A percentile compares a stretch with the other conserved stretches of the same genome.
Evolutionary conservation across 2,329 filamentous ascomycete species (phyloP).

Genomic region (Furcasterigmium furcatum): DNA sequence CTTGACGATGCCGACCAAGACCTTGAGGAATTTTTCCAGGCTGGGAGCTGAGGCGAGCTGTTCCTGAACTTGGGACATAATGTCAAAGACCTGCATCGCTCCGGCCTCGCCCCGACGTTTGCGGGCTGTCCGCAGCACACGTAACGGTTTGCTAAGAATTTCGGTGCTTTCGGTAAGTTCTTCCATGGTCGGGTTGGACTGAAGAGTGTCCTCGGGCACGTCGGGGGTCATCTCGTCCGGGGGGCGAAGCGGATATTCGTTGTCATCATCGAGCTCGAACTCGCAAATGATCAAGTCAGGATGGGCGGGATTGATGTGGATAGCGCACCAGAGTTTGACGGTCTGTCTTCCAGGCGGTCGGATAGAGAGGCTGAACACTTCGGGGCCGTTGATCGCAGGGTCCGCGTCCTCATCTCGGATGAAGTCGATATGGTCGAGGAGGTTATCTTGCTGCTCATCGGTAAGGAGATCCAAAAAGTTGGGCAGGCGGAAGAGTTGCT

Average conservation of each 20-base stretch:
- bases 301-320: slow-evolving; percentile 70
- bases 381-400: slow-evolving; percentile 71
- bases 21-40: slow-evolving; percentile 72
- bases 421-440: slow-evolving; percentile 85
- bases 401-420: slow-evolving; percentile 80
- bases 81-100: slow-evolving; percentile 87
- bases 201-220: slow-evolving; percentile 69
- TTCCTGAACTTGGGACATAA: slow-evolving; percentile 89
- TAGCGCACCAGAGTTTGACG: slow-evolving; percentile 81
- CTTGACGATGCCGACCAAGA: slow-evolving; percentile 81
- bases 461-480: slow-evolving; percentile 82
- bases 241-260: slow-evolving; percentile 63
- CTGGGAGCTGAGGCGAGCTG: slow-evolving; percentile 72
- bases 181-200: slow-evolving; percentile 68
- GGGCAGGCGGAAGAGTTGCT: slow-evolving; percentile 68
- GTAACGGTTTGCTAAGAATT: slow-evolving; percentile 71
- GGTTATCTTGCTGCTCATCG: slow-evolving; percentile 79
- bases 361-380: slow-evolving; percentile 79
- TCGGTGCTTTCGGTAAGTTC: slow-evolving; percentile 75
- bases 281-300: slow-evolving; percentile 78
- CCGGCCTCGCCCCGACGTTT: slow-evolving; percentile 75
- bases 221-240: slow-evolving; percentile 56
- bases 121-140: slow-evolving; percentile 71
- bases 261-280: slow-evolving; percentile 81
- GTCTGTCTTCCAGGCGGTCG: slow-evolving; percentile 53